Evolutionary conservation across 495 filamentous ascomycete genomes (phyloP).

Genomic region (Podospora australis): DNA sequence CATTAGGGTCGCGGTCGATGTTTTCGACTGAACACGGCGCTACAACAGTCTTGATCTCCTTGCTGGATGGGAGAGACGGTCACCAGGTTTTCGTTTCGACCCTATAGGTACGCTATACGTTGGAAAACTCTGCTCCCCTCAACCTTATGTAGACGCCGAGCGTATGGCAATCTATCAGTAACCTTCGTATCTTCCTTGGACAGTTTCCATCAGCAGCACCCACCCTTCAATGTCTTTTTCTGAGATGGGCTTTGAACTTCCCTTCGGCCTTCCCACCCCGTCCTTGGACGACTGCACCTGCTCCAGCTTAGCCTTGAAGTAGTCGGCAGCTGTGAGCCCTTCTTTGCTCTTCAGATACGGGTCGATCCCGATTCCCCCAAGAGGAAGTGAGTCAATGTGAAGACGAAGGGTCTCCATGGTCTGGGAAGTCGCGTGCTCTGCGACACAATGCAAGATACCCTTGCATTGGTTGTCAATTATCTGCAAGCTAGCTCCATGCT

Average conservation of each 20-base stretch:
- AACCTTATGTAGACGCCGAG: too few relatives aligned
- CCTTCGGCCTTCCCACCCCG: not conserved
- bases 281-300: not conserved
- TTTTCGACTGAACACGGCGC: conserved; percentile 54
- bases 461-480: not conserved
- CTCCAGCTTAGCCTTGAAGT: not conserved
- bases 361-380: not conserved
- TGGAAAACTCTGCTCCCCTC: too few relatives aligned
- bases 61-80: too few relatives aligned
- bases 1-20: conserved; percentile 60
- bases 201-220: not conserved
- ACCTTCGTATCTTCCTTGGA: too few relatives aligned
- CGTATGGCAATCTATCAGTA: too few relatives aligned
- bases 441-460: not conserved
- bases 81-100: too few relatives aligned
- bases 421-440: not conserved
- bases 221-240: not conserved
- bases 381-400: not conserved
- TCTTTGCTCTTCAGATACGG: not conserved
- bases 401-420: not conserved
- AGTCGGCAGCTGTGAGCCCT: not conserved
- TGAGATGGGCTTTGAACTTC: not conserved
- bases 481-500: not conserved
- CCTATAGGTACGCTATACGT: too few relatives aligned
- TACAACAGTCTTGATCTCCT: too few relatives aligned